phyloP scores from a whole-genome alignment of 768 basidiomycete genomes.

The Phylloporus rhodoxanthus region DNA sequence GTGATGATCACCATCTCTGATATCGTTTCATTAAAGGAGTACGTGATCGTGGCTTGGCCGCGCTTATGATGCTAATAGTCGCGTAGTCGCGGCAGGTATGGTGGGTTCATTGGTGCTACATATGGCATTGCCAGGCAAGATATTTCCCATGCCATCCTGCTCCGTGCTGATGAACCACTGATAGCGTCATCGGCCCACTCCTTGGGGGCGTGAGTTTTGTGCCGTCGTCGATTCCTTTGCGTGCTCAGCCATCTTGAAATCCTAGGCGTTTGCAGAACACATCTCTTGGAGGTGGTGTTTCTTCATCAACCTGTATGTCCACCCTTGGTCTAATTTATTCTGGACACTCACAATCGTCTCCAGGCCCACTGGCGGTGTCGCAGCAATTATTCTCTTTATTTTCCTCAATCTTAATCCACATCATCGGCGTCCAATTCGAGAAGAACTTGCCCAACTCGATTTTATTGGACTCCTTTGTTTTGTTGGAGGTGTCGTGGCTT shows the following conservation, averaged over 20 bases:
- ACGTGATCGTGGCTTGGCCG: constrained; percentile 18
- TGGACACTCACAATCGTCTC: neutral
- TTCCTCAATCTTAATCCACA: constrained; percentile 81
- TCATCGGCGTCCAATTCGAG: constrained; percentile 46
- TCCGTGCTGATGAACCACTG: neutral
- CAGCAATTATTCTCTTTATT: constrained; percentile 55
- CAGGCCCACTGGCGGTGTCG: constrained; percentile 71
- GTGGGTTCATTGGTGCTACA: constrained; percentile 66
- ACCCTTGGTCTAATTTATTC: neutral
- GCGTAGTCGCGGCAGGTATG: constrained; percentile 66
- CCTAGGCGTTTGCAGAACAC: constrained; percentile 63
- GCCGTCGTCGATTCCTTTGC: neutral
- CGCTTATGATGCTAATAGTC: neutral
- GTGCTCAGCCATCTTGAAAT: constrained; percentile 3
- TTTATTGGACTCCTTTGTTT: constrained; percentile 62
- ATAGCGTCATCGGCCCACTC: constrained; percentile 68
- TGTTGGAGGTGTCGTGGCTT: constrained; percentile 56
- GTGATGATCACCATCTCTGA: constrained; percentile 76
- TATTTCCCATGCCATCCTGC: neutral
- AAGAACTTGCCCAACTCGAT: constrained; percentile 66
- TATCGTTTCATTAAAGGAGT: constrained; percentile 76
- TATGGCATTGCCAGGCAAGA: constrained; percentile 59
- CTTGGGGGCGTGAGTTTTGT: constrained; percentile 60
- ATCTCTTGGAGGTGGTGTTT: constrained; percentile 84
- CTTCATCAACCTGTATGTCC: constrained; percentile 65